Conservation (phyloP, 768 basidiomycete species). For the Auriscalpium microsporum region DNA sequence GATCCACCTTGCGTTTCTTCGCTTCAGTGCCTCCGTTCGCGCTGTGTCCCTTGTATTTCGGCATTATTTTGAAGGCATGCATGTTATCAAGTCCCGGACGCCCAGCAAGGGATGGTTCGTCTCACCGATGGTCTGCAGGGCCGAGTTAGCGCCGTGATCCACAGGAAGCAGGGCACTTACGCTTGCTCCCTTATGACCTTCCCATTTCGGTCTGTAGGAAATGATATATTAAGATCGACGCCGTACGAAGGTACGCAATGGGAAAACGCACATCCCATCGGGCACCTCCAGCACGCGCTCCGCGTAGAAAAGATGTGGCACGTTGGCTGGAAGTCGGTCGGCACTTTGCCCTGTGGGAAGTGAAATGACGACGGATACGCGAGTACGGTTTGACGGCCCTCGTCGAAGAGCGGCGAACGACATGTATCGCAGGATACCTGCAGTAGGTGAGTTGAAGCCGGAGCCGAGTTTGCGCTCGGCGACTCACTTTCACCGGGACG, state of each 20-base stretch:
- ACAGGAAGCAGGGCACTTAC: slow-evolving; percentile 7
- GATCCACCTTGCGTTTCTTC: too few species aligned
- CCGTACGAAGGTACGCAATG: neutral
- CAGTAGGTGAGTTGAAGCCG: neutral
- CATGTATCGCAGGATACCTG: slow-evolving; percentile 23
- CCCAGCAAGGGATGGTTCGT: too few species aligned
- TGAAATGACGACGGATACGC: slow-evolving; percentile 24
- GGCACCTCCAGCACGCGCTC: slow-evolving; percentile 23
- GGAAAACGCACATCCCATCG: slow-evolving; percentile 15
- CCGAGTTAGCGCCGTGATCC: neutral
- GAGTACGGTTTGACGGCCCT: slow-evolving; percentile 25
- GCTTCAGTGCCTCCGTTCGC: too few species aligned
- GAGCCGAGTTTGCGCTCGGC: neutral
- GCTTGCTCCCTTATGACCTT: slow-evolving; percentile 23
- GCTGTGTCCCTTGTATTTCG: too few species aligned
- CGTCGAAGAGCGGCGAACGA: slow-evolving; percentile 26
- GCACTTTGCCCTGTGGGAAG: slow-evolving; percentile 20
- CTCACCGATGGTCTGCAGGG: neutral
- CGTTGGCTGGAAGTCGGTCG: slow-evolving; percentile 21
- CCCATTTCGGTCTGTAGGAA: slow-evolving; percentile 18
- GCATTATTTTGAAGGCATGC: too few species aligned
- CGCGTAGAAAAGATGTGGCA: slow-evolving; percentile 25
- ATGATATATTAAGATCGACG: neutral
- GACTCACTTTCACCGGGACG: slow-evolving; percentile 26
- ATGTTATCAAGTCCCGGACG: too few species aligned